Base-by-base conservation (phyloP, 108 stramenopile genomes). In the Mayamaea pseudoterrestris region DNA sequence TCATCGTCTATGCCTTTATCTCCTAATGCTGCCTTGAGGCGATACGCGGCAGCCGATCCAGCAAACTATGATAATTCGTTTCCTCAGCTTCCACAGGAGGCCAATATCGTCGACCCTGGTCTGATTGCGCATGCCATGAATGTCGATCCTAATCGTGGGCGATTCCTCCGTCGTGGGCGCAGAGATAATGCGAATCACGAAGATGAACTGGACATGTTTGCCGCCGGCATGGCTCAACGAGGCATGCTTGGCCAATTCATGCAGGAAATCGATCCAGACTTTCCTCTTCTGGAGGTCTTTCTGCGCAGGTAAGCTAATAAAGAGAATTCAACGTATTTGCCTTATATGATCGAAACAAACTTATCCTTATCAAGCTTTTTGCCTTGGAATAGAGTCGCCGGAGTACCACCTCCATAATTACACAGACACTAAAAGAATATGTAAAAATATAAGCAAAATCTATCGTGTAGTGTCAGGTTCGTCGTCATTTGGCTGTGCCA, bases 321-420 rank as follows among this genome's bases (percentile, higher is more conserved):
- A n/a, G n/a, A n/a, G n/a, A n/a, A n/a, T n/a, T n/a, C n/a, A n/a
- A n/a, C n/a, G n/a, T n/a, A n/a, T n/a, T n/a, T n/a, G n/a, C n/a
- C n/a, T n/a, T n/a, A n/a, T n/a, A n/a, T n/a, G n/a, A n/a, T n/a
- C n/a, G n/a, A n/a, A n/a, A n/a, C n/a, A n/a, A n/a, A n/a, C n/a
- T n/a, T n/a, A n/a, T n/a, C n/a, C n/a, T n/a, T n/a, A n/a, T n/a
- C n/a, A 45, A 66, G 64, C 31, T 48, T 76, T 45, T 40, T 90
- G 22, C 88, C 88, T 6, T 90, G 88, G 88, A 66, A 66, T 40
- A 78, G 68, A 24, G 88, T 90, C 1, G 83, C 82, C 31, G 88
- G 83, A 1, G 78, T 90, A 3, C 74, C 68, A 8, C 74, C 70
- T 50, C 66, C 66, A 53, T n/a, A n/a, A n/a, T n/a, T n/a, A n/a